Conservation (phyloP, 1,284 basidiomycete genomes). For the Ustilago hordei region DNA sequence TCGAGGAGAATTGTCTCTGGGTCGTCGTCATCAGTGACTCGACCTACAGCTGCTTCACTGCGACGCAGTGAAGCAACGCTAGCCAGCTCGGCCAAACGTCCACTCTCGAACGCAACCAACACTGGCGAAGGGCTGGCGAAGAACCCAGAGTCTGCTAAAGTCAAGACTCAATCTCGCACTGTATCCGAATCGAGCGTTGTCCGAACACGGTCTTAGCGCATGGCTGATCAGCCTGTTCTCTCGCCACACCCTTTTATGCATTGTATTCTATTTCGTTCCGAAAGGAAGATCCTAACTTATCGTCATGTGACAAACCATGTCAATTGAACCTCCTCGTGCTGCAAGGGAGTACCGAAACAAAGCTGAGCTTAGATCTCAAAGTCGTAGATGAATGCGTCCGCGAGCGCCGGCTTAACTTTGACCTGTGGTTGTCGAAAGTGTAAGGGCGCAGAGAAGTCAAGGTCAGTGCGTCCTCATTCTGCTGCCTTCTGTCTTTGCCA, state of each 20-base stretch:
- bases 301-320: neutral
- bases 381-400: conserved; percentile 50
- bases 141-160: neutral
- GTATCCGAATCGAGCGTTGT: conserved; percentile 11
- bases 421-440: conserved; percentile 13
- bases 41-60: conserved; percentile 31
- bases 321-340: neutral
- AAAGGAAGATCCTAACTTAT: neutral
- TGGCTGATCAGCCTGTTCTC: too few species aligned
- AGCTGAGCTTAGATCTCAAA: conserved; percentile 25
- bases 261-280: conserved; percentile 4
- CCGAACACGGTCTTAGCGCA: conserved; percentile 20
- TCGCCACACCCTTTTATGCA: neutral
- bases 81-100: conserved; percentile 22
- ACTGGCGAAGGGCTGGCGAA: conserved; percentile 11
- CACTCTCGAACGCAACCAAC: conserved; percentile 37
- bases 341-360: neutral
- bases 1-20: conserved; percentile 30
- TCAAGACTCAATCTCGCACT: conserved; percentile 10
- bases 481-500: neutral
- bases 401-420: conserved; percentile 38
- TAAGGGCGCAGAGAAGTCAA: neutral
- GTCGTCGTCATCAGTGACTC: conserved; percentile 31
- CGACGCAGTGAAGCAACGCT: conserved; percentile 26
- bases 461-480: neutral